Conservation (phyloP, 495 filamentous ascomycete genomes). For the Penicillium argentinense region DNA sequence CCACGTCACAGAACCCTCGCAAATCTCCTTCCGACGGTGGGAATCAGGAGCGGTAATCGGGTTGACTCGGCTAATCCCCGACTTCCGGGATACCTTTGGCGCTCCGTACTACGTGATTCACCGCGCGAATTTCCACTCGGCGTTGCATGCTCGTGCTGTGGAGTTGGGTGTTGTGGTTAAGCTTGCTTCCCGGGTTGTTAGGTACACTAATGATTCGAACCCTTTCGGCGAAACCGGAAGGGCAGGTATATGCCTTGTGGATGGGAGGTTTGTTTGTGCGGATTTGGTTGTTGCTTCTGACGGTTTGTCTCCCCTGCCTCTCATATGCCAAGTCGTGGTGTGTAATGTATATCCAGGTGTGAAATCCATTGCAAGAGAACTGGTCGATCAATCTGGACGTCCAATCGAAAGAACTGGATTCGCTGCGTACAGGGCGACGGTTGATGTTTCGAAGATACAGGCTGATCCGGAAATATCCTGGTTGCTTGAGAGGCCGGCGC, state of each 20-base stretch:
- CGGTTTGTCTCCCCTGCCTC: conserved; percentile 22
- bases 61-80: conserved; percentile 33
- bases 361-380: conserved; percentile 33
- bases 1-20: conserved; percentile 34
- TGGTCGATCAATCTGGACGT: conserved; percentile 21
- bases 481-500: conserved; percentile 35
- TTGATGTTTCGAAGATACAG: conserved; percentile 41
- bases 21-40: conserved; percentile 44
- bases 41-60: conserved; percentile 40
- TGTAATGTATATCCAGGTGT: conserved; percentile 22
- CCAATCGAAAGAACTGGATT: conserved; percentile 25
- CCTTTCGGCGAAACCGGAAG: no score
- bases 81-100: conserved; percentile 32
- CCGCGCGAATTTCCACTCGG: conserved; percentile 41
- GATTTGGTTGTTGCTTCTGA: conserved; percentile 49
- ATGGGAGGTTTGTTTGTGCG: conserved; percentile 10
- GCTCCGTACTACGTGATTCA: conserved; percentile 48
- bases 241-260: conserved; percentile 20
- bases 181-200: conserved; percentile 19
- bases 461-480: conserved; percentile 36
- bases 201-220: conserved; percentile 19
- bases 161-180: conserved; percentile 34
- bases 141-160: conserved; percentile 27
- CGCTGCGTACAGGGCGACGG: conserved; percentile 44
- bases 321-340: background rate